Evolutionary conservation across 495 filamentous ascomycete species (phyloP).

Genomic region (Cetradonia linearis): DNA sequence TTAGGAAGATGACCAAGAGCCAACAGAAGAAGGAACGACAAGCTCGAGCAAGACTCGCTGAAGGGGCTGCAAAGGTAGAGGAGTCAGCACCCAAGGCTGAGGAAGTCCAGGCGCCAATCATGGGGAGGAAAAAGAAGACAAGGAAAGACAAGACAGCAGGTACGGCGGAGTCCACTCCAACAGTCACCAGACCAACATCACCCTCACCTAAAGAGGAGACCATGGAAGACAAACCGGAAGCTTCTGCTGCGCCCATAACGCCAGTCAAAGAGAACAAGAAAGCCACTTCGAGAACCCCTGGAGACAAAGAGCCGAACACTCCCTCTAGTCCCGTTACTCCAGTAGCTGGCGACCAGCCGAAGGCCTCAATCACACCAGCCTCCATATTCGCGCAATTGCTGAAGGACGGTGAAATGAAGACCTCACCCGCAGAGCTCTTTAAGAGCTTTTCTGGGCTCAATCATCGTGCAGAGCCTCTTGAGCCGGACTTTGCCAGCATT

Average conservation of each 20-base stretch:
- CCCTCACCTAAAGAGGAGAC: slow-evolving; percentile 28
- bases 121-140: slow-evolving; percentile 83
- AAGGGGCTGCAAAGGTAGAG: slow-evolving; percentile 54
- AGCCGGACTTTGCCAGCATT: slow-evolving; percentile 24
- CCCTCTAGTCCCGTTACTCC: slow-evolving; percentile 26
- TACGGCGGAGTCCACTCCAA: slow-evolving; percentile 34
- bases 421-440: slow-evolving; percentile 44
- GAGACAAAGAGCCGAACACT: slow-evolving; percentile 28
- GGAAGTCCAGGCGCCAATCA: slow-evolving; percentile 70
- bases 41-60: slow-evolving; percentile 49
- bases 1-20: slow-evolving; percentile 76
- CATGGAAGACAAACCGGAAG: slow-evolving; percentile 28
- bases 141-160: slow-evolving; percentile 52
- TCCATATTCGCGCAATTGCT: slow-evolving; percentile 34
- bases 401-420: slow-evolving; percentile 37
- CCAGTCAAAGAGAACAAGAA: slow-evolving; percentile 31
- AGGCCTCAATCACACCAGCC: slow-evolving; percentile 33
- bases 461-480: slow-evolving; percentile 40
- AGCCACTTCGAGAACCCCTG: slow-evolving; percentile 28
- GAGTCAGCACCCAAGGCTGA: slow-evolving; percentile 41
- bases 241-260: slow-evolving; percentile 26
- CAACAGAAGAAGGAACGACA: slow-evolving; percentile 78
- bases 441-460: slow-evolving; percentile 41
- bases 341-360: slow-evolving; percentile 23
- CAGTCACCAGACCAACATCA: slow-evolving; percentile 34